Percentiles rank a stretch among this genome's conserved stretches.
Conservation (phyloP, 768 basidiomycete genomes). For the Tricholomella constricta region DNA sequence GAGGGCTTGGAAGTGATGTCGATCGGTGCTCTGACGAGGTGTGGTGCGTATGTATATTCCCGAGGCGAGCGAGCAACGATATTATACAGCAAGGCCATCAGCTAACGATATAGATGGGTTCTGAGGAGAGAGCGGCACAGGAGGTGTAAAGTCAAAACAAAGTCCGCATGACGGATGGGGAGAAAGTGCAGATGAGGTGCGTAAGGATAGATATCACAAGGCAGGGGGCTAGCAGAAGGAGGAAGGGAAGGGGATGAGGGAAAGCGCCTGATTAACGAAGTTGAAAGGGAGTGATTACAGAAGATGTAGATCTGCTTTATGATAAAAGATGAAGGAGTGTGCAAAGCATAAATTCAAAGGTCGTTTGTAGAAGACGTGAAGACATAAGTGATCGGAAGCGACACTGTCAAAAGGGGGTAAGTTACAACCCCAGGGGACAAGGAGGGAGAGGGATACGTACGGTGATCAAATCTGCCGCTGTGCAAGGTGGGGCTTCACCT, state of each 20-base stretch:
- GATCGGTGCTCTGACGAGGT: not conserved
- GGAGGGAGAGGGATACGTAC: not conserved
- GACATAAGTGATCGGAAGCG: not conserved
- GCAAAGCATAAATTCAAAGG: slow-evolving; percentile 3
- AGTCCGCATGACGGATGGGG: not conserved
- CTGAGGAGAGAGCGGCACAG: not conserved
- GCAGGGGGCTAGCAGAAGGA: not conserved
- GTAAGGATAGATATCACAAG: not conserved
- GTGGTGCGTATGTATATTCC: slow-evolving; percentile 9
- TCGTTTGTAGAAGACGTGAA: slow-evolving; percentile 3
- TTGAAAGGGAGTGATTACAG: slow-evolving; percentile 7
- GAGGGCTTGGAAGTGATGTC: no score
- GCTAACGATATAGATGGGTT: slow-evolving; percentile 7
- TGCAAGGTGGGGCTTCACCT: not conserved
- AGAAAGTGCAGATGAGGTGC: not conserved
- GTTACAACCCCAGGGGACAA: not conserved
- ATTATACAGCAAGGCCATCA: slow-evolving; percentile 9
- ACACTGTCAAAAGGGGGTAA: not conserved
- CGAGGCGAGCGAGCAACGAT: slow-evolving; percentile 1
- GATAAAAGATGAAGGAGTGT: slow-evolving; percentile 12
- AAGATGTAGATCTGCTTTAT: not conserved
- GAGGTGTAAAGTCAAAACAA: not conserved
- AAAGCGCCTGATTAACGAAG: slow-evolving; percentile 9
- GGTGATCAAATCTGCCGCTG: slow-evolving; percentile 5
- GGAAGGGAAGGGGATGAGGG: not conserved